These are phyloP conservation scores for Phytophthora hibernalis DNA, from an alignment of 352 stramenopile genomes.

Conservation along the genomic window DNA sequence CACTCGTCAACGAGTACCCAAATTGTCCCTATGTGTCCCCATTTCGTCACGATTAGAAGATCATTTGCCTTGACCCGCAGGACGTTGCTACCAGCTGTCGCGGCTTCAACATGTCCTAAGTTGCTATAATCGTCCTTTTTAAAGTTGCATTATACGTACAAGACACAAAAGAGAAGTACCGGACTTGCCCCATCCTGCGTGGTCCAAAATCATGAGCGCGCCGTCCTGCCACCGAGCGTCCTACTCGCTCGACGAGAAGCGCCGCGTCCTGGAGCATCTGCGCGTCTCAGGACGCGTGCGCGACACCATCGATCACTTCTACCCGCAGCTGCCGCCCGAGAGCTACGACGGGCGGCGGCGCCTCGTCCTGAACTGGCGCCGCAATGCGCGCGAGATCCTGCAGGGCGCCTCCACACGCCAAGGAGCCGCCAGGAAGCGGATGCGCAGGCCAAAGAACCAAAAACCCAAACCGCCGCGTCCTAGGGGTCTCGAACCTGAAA, in stretches of 20 bases:
- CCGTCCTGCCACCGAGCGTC: constrained; percentile 4
- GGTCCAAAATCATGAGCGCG: constrained; percentile 3
- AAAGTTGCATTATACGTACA: neutral
- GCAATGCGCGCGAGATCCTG: constrained; percentile 27
- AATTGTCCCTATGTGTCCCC: neutral
- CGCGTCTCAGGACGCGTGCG: constrained; percentile 15
- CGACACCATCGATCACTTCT: constrained; percentile 31
- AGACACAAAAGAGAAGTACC: neutral
- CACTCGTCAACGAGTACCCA: neutral
- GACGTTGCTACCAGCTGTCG: no score
- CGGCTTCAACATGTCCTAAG: neutral
- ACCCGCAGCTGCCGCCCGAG: constrained; percentile 26
- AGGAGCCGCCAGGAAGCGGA: constrained; percentile 15
- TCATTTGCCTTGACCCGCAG: no score
- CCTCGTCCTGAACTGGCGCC: constrained; percentile 25
- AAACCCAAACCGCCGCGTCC: constrained; percentile 11
- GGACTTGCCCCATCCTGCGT: neutral
- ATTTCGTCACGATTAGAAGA: neutral
- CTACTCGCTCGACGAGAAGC: constrained; percentile 39
- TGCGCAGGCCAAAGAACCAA: constrained; percentile 12
- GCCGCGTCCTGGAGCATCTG: constrained; percentile 33
- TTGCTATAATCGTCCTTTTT: neutral
- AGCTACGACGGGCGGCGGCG: constrained; percentile 27
- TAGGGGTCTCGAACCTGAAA: constrained; percentile 13
- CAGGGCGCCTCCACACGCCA: constrained; percentile 22